These are phyloP conservation scores for Priceomyces haplophilus DNA, from an alignment of 805 yeast species.

Conservation along the genomic window DNA sequence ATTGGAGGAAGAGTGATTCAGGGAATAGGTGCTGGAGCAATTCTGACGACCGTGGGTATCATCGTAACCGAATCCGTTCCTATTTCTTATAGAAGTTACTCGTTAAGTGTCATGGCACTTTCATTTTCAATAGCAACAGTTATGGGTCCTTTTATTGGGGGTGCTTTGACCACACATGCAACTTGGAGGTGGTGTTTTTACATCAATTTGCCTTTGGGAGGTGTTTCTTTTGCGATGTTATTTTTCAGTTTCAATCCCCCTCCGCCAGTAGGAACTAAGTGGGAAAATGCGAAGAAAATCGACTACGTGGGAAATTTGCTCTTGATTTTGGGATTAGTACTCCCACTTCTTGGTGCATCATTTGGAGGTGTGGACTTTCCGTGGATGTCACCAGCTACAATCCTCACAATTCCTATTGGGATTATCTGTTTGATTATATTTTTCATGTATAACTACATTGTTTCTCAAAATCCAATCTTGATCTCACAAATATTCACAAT, in stretches of 20 bases:
- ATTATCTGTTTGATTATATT: slow-evolving; percentile 35
- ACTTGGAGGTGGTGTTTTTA: slow-evolving; percentile 81
- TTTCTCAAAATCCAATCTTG: slow-evolving; percentile 45
- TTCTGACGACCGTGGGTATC: slow-evolving; percentile 54
- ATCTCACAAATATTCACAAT: slow-evolving; percentile 39
- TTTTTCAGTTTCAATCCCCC: slow-evolving; percentile 47
- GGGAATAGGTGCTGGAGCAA: slow-evolving; percentile 75
- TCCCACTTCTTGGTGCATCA: slow-evolving; percentile 47
- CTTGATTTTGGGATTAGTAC: slow-evolving; percentile 40
- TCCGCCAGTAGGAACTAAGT: slow-evolving; percentile 35
- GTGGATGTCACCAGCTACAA: slow-evolving; percentile 55
- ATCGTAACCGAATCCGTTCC: slow-evolving; percentile 58
- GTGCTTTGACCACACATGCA: slow-evolving; percentile 54
- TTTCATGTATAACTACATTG: slow-evolving; percentile 38
- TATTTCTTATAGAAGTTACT: slow-evolving; percentile 33
- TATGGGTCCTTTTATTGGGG: slow-evolving; percentile 65
- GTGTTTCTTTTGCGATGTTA: slow-evolving; percentile 40
- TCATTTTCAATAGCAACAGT: slow-evolving; percentile 51
- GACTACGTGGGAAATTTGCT: slow-evolving; percentile 51
- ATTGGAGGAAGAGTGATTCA: slow-evolving; percentile 70
- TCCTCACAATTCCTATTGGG: slow-evolving; percentile 48
- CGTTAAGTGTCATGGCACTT: slow-evolving; percentile 37
- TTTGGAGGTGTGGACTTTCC: slow-evolving; percentile 51
- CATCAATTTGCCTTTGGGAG: slow-evolving; percentile 66
- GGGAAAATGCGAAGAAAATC: slow-evolving; percentile 39